A percentile compares a stretch with the other conserved stretches of the same genome.
phyloP scores from a whole-genome alignment of 192 early-diverging fungal species.

The Martensiomyces pterosporus region DNA sequence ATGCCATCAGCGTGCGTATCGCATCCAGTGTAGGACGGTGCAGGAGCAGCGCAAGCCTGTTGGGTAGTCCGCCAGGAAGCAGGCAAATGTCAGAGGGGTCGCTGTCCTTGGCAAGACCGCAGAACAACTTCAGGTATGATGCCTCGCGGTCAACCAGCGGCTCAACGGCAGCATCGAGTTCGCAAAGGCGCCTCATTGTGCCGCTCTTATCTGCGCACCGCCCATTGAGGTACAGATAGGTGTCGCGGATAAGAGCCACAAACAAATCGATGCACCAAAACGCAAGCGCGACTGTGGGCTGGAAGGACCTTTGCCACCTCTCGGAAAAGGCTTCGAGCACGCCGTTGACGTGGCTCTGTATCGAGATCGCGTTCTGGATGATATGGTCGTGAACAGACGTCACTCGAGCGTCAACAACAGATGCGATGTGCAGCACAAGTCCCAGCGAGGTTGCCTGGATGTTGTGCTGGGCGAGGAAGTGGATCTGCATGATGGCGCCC shows the following conservation, averaged over 20 bases:
- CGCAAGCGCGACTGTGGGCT: conserved; percentile 37
- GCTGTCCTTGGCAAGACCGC: conserved; percentile 5
- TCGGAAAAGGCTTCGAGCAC: conserved; percentile 21
- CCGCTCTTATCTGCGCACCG: conserved; percentile 37
- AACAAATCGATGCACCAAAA: conserved; percentile 50
- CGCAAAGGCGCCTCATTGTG: conserved; percentile 29
- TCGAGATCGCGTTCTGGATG: conserved; percentile 13
- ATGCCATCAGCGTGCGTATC: conserved; percentile 37
- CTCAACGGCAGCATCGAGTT: conserved; percentile 17
- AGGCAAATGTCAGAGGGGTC: conserved; percentile 5
- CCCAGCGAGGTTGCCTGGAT: conserved; percentile 47
- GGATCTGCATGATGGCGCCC: conserved; percentile 46
- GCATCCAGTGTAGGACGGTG: conserved; percentile 45
- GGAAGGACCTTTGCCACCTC: conserved; percentile 31
- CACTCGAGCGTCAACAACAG: conserved; percentile 43
- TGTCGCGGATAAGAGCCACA: conserved; percentile 41
- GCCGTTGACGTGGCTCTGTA: conserved; percentile 11
- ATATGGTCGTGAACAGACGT: conserved; percentile 35
- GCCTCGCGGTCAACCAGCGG: conserved; percentile 12
- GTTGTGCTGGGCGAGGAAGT: conserved; percentile 44
- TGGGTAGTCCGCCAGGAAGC: conserved; percentile 33
- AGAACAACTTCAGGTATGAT: conserved; percentile 13
- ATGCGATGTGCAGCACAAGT: conserved; percentile 37
- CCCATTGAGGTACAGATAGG: conserved; percentile 42
- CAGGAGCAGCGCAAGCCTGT: conserved; percentile 38